A percentile compares a stretch with the other conserved stretches of the same genome.
Evolutionary conservation across 345 rosid species (phyloP).

Genomic region (Zanthoxylum bungeanum): DNA sequence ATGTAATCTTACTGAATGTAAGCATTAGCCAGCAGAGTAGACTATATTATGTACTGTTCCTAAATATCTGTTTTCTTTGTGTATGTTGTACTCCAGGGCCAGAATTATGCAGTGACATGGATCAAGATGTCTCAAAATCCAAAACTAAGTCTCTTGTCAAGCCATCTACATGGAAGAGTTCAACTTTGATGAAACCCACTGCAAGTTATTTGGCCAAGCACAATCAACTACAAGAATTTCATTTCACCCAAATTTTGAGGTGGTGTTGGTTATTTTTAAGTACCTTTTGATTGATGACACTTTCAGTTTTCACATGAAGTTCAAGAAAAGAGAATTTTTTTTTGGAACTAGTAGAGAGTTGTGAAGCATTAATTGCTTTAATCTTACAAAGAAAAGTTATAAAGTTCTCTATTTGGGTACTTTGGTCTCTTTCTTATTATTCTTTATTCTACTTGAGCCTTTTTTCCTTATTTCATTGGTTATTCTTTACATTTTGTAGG

Average conservation of each 20-base stretch:
- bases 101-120: slow-evolving; percentile 17
- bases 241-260: slow-evolving; percentile 36
- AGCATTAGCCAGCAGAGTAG: background rate
- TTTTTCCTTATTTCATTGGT: slow-evolving; percentile 3
- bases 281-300: background rate
- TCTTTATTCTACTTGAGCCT: too few relatives aligned
- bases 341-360: background rate
- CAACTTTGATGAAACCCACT: slow-evolving; percentile 80
- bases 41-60: background rate
- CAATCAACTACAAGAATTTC: slow-evolving; percentile 38
- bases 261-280: slow-evolving; percentile 29
- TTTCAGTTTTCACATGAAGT: background rate
- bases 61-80: background rate
- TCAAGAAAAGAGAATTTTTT: background rate
- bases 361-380: slow-evolving; percentile 1
- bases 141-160: slow-evolving; percentile 20
- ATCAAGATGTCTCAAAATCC: slow-evolving; percentile 17
- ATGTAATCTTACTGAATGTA: background rate
- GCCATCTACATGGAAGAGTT: slow-evolving; percentile 35
- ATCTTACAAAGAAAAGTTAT: background rate
- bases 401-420: background rate
- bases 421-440: background rate
- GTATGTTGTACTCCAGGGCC: slow-evolving; percentile 19
- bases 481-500: slow-evolving; percentile 30
- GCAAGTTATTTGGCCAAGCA: slow-evolving; percentile 83